Conservation (phyloP, 371 early-diverging fungal species). For the Saksenaea vasiformis region DNA sequence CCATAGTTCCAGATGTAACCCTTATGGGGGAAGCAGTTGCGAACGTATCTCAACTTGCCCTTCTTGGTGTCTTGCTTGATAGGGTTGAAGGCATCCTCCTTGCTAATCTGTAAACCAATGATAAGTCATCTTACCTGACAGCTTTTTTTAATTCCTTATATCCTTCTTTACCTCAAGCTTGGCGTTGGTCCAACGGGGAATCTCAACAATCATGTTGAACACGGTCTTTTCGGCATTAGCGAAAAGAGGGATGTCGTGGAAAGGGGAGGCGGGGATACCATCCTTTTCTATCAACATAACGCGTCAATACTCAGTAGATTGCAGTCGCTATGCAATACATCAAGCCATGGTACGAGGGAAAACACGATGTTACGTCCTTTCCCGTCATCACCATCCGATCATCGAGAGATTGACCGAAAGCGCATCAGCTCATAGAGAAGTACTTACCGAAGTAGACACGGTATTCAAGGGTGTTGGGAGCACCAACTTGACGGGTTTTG, state of each 20-base stretch:
- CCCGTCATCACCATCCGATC: neutral
- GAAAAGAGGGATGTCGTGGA: conserved; percentile 95
- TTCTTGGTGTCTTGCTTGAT: conserved; percentile 96
- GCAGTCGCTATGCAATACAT: neutral
- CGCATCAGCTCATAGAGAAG: neutral
- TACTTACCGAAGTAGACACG: conserved; percentile 82
- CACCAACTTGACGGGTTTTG: conserved; percentile 77
- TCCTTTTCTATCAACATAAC: conserved; percentile 35
- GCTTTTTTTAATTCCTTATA: neutral
- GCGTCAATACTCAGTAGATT: neutral
- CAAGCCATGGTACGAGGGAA: neutral
- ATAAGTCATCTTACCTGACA: neutral
- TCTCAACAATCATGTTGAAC: conserved; percentile 93
- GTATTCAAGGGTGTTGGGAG: conserved; percentile 87
- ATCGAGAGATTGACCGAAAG: neutral
- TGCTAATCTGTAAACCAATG: conserved; percentile 65
- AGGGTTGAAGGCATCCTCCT: conserved; percentile 86
- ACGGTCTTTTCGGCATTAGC: conserved; percentile 77
- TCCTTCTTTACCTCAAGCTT: conserved; percentile 85
- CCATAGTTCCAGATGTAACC: conserved; percentile 99
- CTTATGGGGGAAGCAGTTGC: conserved; percentile 94
- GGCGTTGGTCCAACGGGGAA: conserved; percentile 97
- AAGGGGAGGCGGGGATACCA: conserved; percentile 75
- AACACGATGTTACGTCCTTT: neutral
- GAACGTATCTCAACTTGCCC: conserved; percentile 89